Base-by-base conservation (phyloP, 495 filamentous ascomycete genomes). In the Annulohypoxylon bovei region DNA sequence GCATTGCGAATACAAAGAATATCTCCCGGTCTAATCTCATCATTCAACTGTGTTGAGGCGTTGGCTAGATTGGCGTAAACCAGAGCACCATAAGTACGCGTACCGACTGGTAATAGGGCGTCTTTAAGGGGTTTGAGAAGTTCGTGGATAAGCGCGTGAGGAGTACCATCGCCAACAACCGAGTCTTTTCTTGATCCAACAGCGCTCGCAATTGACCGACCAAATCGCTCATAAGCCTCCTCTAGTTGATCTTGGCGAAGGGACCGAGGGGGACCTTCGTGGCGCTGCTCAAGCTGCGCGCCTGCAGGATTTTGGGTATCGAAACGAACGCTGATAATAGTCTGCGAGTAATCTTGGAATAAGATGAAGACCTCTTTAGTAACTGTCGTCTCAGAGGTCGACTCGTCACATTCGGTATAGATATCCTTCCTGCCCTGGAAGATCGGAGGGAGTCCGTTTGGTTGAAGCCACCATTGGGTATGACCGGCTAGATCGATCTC, bases 31-130 rank as follows among this genome's bases (percentile, higher is more conserved):
- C 95, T 90, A 73, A 99, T 99, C 83, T 98, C 94, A 74, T 98
- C 95, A 75, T 93, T 90, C 75, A 96, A 91, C 65, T 90, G 89
- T 3, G 93, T 91, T 5, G 90, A 91, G 6, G 96, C 95, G 76
- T 99, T 99, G 71, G 93, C 95, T 42, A 98, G 81, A 71, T 99
- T 99, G 58, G 90, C 87, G 77, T 99, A 99, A 20, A 99, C 92
- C 47, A 95, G 82, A 14, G 94, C 93, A 57, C 95, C 95, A 78
- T 95, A 99, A 8, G 92, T 88, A 27, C 96, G 91, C 7, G 87
- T 91, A 11, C 94, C 94, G 4, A 98, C 88, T 4, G 95, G 95
- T 7, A 84, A 83, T 0, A 99, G 85, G 4, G 91, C 93, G 63
- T 91, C 86, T 3, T 87, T 81, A 58, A 95, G 84, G 1, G 92